phyloP scores from a whole-genome alignment of 805 yeast genomes.

The Cephaloascus albidus region DNA sequence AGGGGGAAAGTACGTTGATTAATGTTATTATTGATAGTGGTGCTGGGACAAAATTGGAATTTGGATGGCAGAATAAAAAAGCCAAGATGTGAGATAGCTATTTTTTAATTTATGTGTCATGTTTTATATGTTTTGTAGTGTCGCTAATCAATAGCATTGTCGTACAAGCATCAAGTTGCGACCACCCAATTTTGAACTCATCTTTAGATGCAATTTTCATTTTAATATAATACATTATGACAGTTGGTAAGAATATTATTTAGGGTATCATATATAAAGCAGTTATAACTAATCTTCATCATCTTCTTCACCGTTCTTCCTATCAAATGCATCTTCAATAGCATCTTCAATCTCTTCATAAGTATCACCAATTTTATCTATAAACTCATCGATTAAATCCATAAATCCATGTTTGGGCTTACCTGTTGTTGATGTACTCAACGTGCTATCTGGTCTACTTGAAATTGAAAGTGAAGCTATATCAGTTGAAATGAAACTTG shows the following conservation, averaged over 20 bases:
- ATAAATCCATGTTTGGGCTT: conserved; percentile 1
- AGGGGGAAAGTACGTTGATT: conserved; percentile 32
- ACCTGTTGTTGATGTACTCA: neutral
- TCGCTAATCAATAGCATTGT: no score
- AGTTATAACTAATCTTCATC: no score
- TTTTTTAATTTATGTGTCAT: no score
- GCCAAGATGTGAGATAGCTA: conserved; percentile 1
- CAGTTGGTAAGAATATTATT: no score
- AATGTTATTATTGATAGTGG: conserved; percentile 60
- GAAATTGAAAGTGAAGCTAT: conserved; percentile 10
- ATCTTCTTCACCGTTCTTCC: no score
- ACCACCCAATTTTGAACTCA: no score
- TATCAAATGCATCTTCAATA: conserved; percentile 4
- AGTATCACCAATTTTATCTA: conserved; percentile 8
- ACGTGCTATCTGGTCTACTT: conserved; percentile 8
- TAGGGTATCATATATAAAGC: no score
- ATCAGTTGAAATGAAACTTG: conserved; percentile 17
- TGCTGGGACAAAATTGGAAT: conserved; percentile 40
- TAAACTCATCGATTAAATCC: conserved; percentile 8
- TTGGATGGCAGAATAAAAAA: conserved; percentile 62
- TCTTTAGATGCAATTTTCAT: no score
- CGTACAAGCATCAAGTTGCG: no score
- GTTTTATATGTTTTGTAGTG: no score
- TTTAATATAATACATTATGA: no score
- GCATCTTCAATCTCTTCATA: conserved; percentile 9